Conservation (phyloP, 768 basidiomycete genomes). For the Mycena maculata region DNA sequence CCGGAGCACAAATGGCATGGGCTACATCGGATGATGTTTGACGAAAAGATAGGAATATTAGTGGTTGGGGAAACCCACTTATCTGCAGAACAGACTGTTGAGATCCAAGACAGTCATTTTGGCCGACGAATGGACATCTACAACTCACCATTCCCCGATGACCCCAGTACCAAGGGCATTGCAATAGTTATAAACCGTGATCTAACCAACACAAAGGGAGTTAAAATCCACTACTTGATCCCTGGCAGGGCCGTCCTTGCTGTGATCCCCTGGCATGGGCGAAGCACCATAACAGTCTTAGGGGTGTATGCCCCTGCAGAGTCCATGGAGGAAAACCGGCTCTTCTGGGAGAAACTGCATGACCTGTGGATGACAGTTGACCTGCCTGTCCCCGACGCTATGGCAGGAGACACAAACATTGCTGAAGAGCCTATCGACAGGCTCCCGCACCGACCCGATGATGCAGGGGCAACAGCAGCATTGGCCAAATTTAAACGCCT, state of each 20-base stretch:
- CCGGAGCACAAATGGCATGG: no score
- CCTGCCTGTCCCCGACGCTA: slow-evolving; percentile 1
- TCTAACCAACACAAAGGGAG: neutral
- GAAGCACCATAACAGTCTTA: slow-evolving; percentile 9
- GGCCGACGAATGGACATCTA: no score
- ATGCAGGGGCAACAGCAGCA: neutral
- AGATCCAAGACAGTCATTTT: no score
- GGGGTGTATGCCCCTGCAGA: slow-evolving; percentile 19
- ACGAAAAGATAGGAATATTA: no score
- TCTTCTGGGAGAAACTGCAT: neutral
- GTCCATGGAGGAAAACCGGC: slow-evolving; percentile 1
- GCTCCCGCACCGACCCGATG: neutral
- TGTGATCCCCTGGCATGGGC: slow-evolving; percentile 13
- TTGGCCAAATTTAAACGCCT: neutral
- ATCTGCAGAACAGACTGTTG: no score
- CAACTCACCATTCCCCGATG: no score
- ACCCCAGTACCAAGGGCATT: slow-evolving; percentile 2
- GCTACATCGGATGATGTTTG: no score
- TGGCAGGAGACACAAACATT: slow-evolving; percentile 4
- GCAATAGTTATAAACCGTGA: slow-evolving; percentile 33
- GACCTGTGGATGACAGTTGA: slow-evolving; percentile 7
- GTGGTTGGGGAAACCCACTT: no score
- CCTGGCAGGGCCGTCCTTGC: slow-evolving; percentile 15
- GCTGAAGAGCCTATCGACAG: slow-evolving; percentile 9
- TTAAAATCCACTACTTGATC: slow-evolving; percentile 4